phyloP scores from a whole-genome alignment of 768 basidiomycete species.

The Boletus fagicola region DNA sequence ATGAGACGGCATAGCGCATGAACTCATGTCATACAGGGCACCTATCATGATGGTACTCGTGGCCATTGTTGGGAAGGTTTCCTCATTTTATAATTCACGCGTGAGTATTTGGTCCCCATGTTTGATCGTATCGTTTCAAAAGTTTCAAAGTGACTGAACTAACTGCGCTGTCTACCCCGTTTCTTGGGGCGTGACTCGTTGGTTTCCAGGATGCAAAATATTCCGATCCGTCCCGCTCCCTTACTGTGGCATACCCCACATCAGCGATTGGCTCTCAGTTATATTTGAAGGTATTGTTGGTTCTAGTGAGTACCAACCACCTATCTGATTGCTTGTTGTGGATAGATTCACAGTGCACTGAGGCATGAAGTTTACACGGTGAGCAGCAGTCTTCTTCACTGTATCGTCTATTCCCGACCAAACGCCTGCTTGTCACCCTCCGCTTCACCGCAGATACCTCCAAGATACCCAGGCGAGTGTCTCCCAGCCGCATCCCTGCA shows the following conservation, averaged over 20 bases:
- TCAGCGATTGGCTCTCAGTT: background rate
- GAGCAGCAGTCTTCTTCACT: conserved; percentile 15
- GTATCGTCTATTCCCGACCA: background rate
- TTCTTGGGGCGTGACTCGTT: background rate
- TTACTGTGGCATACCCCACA: background rate
- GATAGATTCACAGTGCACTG: background rate
- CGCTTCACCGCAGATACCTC: conserved; percentile 50
- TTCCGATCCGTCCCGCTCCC: conserved; percentile 16
- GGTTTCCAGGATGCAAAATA: conserved; percentile 7
- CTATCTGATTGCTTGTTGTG: background rate
- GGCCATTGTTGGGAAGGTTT: conserved; percentile 1
- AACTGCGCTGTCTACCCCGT: background rate
- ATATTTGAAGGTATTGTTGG: background rate
- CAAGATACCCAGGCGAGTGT: conserved; percentile 61
- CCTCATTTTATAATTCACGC: background rate
- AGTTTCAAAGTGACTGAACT: conserved; percentile 15
- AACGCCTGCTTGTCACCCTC: background rate
- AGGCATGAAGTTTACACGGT: conserved; percentile 63
- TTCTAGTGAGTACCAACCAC: background rate
- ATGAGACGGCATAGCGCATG: background rate
- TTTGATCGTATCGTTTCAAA: conserved; percentile 6
- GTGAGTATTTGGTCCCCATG: background rate
- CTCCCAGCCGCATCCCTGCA: background rate
- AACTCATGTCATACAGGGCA: background rate
- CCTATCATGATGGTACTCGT: background rate